Conservation (phyloP, 139 green algal genomes). For the Micromonas commoda region DNA sequence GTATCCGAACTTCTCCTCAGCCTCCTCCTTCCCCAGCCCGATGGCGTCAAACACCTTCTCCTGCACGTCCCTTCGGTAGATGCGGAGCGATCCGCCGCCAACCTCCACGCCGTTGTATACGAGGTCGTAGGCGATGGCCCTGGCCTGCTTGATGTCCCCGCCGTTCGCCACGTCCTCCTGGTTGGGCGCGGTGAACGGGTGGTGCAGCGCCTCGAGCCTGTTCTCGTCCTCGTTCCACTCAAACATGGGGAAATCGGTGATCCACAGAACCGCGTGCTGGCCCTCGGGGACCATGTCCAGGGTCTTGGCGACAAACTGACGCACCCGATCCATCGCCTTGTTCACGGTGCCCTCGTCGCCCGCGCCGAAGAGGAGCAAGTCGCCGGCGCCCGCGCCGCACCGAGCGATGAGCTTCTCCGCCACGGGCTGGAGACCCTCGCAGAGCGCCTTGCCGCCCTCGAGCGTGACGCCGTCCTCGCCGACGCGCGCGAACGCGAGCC, state of each 20-base stretch:
- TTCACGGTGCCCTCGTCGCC: conserved; percentile 58
- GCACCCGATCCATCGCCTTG: conserved; percentile 72
- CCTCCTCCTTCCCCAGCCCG: conserved; percentile 71
- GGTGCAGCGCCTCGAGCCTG: conserved; percentile 76
- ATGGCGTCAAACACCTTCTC: conserved; percentile 84
- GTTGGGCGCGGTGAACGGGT: conserved; percentile 94
- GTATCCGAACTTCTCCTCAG: conserved; percentile 55
- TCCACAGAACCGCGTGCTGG: conserved; percentile 78
- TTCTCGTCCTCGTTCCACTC: conserved; percentile 82
- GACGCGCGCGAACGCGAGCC: conserved; percentile 69
- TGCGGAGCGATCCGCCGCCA: conserved; percentile 30
- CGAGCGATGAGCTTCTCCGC: neutral
- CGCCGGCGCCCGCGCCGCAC: neutral
- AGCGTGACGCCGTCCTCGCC: conserved; percentile 42
- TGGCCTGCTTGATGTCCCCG: conserved; percentile 35
- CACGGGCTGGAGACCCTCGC: neutral
- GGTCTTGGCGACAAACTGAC: conserved; percentile 63
- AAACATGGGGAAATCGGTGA: conserved; percentile 97
- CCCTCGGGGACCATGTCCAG: conserved; percentile 55
- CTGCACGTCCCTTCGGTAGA: conserved; percentile 69
- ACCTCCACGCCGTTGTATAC: conserved; percentile 96
- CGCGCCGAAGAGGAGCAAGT: conserved; percentile 67
- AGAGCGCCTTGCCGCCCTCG: conserved; percentile 5
- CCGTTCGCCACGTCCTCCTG: conserved; percentile 51
- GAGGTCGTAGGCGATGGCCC: conserved; percentile 82